phyloP scores from a whole-genome alignment of 1,139 yeast species.

The Kluyveromyces sp. region DNA sequence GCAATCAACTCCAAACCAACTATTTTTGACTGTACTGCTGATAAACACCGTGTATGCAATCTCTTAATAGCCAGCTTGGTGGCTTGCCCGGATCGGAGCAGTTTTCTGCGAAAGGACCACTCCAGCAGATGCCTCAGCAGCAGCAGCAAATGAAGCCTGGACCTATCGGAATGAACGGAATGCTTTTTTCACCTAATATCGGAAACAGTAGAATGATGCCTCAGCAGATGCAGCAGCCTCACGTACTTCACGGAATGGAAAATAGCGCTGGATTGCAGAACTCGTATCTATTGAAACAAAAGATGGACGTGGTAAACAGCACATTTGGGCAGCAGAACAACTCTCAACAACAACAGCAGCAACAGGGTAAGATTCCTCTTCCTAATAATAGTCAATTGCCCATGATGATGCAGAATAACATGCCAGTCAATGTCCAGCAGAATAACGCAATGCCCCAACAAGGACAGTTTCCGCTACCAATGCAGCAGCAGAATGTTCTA shows the following conservation, averaged over 20 bases:
- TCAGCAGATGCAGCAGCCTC: conserved; percentile 22
- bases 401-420: conserved; percentile 17
- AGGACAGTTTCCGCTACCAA: conserved; percentile 7
- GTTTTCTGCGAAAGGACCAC: conserved; percentile 13
- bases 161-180: conserved; percentile 19
- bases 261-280: conserved; percentile 17
- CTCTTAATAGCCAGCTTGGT: conserved; percentile 24
- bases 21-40: neutral
- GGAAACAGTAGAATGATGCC: conserved; percentile 20
- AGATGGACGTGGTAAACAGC: conserved; percentile 20
- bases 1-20: too few relatives aligned
- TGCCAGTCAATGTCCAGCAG: conserved; percentile 12
- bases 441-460: conserved; percentile 10
- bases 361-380: conserved; percentile 9
- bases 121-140: conserved; percentile 1
- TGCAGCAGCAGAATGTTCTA: conserved; percentile 2
- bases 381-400: conserved; percentile 9
- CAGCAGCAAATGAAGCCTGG: conserved; percentile 18
- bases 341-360: conserved; percentile 15
- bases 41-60: conserved; percentile 20
- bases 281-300: conserved; percentile 24
- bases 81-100: conserved; percentile 27
- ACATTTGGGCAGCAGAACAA: conserved; percentile 18
- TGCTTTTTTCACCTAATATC: conserved; percentile 27
- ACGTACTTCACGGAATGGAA: conserved; percentile 16